These are phyloP conservation scores for Apodospora peruviana DNA, from an alignment of 495 filamentous ascomycete genomes.

Conservation along the genomic window DNA sequence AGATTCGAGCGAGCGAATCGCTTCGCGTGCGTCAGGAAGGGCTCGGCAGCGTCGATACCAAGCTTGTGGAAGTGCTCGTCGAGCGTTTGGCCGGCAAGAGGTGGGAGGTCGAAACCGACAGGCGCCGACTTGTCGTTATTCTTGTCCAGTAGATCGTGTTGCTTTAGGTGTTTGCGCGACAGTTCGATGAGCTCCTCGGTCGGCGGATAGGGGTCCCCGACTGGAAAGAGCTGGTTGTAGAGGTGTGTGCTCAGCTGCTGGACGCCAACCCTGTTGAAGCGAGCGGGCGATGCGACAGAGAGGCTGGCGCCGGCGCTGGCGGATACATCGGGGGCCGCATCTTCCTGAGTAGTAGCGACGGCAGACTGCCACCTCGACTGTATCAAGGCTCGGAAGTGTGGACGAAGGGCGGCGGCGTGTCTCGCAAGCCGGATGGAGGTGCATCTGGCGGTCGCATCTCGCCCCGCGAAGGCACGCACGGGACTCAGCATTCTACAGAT, in stretches of 20 bases:
- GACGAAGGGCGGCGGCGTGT: constrained; percentile 21
- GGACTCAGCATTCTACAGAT: constrained; percentile 33
- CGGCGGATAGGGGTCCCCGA: constrained; percentile 45
- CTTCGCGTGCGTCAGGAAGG: constrained; percentile 74
- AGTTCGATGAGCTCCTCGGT: constrained; percentile 68
- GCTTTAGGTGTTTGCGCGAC: constrained; percentile 73
- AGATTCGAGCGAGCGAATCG: constrained; percentile 59
- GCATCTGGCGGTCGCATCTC: constrained; percentile 31
- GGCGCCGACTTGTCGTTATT: constrained; percentile 69
- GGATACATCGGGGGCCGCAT: neutral
- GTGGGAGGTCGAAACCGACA: constrained; percentile 79
- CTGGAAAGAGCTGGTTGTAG: constrained; percentile 71
- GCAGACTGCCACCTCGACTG: constrained; percentile 35
- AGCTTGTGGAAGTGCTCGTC: constrained; percentile 96
- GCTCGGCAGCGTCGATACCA: constrained; percentile 80
- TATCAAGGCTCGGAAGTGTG: constrained; percentile 13
- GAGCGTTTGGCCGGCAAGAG: constrained; percentile 70
- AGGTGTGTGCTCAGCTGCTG: constrained; percentile 85
- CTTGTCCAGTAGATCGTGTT: constrained; percentile 88
- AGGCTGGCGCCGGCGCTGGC: constrained; percentile 1
- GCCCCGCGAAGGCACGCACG: constrained; percentile 26
- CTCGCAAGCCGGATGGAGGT: constrained; percentile 37
- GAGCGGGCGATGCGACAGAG: constrained; percentile 52
- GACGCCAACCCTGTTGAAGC: constrained; percentile 89
- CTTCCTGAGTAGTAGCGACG: constrained; percentile 5